Conservation (phyloP, 176 grass and related monocot species). For the Chrysopogon serrulatus region DNA sequence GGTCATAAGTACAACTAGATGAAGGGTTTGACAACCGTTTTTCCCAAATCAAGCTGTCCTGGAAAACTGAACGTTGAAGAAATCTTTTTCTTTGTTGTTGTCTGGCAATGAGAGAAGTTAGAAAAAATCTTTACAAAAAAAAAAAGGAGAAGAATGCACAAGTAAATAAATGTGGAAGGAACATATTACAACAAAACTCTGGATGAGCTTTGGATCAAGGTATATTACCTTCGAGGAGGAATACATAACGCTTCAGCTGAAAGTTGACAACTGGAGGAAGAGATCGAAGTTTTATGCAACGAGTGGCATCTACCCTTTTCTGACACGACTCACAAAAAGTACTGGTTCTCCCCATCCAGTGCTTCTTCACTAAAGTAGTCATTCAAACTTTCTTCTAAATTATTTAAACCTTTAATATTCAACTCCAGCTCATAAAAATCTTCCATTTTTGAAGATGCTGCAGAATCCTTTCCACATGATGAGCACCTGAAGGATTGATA, state of each 20-base stretch:
- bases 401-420: constrained; percentile 97
- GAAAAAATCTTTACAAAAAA: constrained; percentile 8
- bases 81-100: constrained; percentile 97
- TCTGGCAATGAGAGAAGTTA: constrained; percentile 45
- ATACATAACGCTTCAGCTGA: constrained; percentile 91
- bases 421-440: constrained; percentile 97
- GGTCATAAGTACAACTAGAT: constrained; percentile 63
- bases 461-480: constrained; percentile 83
- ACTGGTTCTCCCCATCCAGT: constrained; percentile 91
- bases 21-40: constrained; percentile 56
- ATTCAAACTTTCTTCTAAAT: constrained; percentile 86
- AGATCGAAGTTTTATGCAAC: constrained; percentile 83
- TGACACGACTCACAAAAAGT: constrained; percentile 85
- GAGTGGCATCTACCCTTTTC: constrained; percentile 84
- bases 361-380: constrained; percentile 87
- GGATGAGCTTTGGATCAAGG: neutral
- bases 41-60: constrained; percentile 61
- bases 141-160: neutral
- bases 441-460: constrained; percentile 95
- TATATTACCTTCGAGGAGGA: constrained; percentile 83
- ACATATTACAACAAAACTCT: neutral
- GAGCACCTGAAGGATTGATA: constrained; percentile 71
- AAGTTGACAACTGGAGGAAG: constrained; percentile 92
- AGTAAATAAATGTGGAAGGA: neutral
- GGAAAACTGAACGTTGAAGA: constrained; percentile 97